Conservation (phyloP, 1,284 basidiomycete species). For the Cutaneotrichosporon sp. region DNA sequence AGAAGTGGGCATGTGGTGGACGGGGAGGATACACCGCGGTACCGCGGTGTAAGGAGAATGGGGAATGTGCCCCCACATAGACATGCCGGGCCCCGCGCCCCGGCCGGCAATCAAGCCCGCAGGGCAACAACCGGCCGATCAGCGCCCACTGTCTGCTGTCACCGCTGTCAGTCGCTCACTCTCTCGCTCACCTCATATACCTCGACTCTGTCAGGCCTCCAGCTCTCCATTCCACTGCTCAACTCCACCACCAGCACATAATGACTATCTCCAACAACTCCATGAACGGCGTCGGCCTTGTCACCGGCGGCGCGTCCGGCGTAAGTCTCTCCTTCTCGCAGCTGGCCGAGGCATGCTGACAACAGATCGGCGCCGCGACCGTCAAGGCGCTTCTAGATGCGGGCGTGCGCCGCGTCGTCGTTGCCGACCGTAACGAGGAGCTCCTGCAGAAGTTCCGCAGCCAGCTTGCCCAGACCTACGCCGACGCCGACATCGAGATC, state of each 20-base stretch:
- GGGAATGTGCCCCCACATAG: no score
- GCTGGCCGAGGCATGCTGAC: background rate
- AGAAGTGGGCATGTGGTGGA: no score
- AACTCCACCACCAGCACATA: background rate
- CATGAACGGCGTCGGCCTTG: conserved; percentile 26
- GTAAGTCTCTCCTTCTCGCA: conserved; percentile 6
- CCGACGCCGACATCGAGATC: conserved; percentile 10
- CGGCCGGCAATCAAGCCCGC: no score
- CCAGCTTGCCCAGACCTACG: conserved; percentile 1
- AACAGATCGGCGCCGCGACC: conserved; percentile 18
- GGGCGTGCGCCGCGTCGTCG: conserved; percentile 14
- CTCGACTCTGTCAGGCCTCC: no score
- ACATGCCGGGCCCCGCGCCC: no score
- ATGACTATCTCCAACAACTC: background rate
- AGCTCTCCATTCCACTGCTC: background rate
- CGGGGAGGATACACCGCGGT: no score
- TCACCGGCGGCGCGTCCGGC: conserved; percentile 29
- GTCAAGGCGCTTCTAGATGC: conserved; percentile 13
- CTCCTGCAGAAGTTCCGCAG: conserved; percentile 12
- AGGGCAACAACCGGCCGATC: no score
- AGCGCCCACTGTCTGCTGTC: no score
- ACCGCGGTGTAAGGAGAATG: no score
- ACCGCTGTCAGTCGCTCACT: no score
- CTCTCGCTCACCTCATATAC: no score
- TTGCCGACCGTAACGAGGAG: conserved; percentile 15